phyloP scores from a whole-genome alignment of 169 alveolate genomes.

The Eimeria sp. region DNA sequence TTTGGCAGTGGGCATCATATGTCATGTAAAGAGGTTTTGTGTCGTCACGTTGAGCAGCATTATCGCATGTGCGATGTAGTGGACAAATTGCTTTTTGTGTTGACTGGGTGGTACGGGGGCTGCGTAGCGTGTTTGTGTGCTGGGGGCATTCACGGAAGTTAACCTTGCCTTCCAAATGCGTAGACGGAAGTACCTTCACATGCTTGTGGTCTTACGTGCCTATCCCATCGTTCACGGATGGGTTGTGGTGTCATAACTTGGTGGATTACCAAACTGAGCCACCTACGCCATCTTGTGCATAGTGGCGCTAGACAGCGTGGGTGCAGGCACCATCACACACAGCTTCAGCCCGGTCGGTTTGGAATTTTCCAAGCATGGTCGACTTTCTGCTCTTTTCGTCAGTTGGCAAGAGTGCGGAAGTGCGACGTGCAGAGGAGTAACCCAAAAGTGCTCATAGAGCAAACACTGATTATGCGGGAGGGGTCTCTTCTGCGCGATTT shows the following conservation, averaged over 20 bases:
- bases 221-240: background rate
- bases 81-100: conserved; percentile 10
- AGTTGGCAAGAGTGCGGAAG: conserved; percentile 13
- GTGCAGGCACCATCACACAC: conserved; percentile 4
- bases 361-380: background rate
- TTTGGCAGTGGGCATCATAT: conserved; percentile 42
- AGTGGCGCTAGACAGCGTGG: background rate
- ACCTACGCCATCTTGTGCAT: background rate
- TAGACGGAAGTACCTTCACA: background rate
- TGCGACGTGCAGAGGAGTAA: conserved; percentile 3
- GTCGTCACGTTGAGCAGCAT: background rate
- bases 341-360: background rate
- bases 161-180: conserved; percentile 5
- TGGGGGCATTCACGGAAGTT: background rate
- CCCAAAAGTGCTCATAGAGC: conserved; percentile 35
- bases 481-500: conserved; percentile 4
- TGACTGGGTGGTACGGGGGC: conserved; percentile 39
- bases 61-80: conserved; percentile 45
- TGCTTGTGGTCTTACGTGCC: background rate
- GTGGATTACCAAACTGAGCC: conserved; percentile 21
- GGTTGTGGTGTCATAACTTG: background rate
- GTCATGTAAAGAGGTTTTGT: background rate
- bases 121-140: conserved; percentile 9
- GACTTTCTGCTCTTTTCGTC: conserved; percentile 31
- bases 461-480: conserved; percentile 45